A percentile compares a stretch with the other conserved stretches of the same genome.
Conservation (phyloP, 2,329 filamentous ascomycete genomes). For the Arthrobotrys megalospora region DNA sequence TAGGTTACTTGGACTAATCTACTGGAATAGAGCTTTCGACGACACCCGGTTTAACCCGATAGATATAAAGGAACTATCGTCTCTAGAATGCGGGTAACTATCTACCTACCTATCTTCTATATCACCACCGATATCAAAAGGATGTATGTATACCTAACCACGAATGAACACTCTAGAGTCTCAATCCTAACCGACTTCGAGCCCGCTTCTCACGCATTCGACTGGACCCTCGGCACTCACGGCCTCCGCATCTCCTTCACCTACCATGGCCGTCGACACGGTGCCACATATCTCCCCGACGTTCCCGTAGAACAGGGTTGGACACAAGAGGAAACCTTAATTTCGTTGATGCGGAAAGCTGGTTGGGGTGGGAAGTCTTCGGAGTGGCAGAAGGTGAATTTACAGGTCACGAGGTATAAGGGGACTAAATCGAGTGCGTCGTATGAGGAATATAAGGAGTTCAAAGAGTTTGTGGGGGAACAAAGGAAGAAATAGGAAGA, state of each 20-base stretch:
- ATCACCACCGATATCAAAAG: not conserved
- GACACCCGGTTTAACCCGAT: slow-evolving; percentile 77
- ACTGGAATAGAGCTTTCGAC: slow-evolving; percentile 70
- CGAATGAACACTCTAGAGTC: slow-evolving; percentile 73
- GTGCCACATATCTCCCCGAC: slow-evolving; percentile 91
- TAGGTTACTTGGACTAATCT: not conserved
- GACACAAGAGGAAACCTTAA: slow-evolving; percentile 91
- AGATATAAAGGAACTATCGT: slow-evolving; percentile 72
- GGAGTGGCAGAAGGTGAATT: slow-evolving; percentile 83
- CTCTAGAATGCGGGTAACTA: slow-evolving; percentile 68
- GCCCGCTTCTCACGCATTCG: slow-evolving; percentile 78
- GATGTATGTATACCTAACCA: slow-evolving; percentile 66
- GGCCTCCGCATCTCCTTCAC: slow-evolving; percentile 88
- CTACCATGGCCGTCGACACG: slow-evolving; percentile 80
- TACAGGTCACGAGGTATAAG: slow-evolving; percentile 87
- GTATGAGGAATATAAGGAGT: slow-evolving; percentile 83
- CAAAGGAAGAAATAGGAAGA: slow-evolving; percentile 31
- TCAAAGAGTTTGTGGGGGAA: slow-evolving; percentile 79
- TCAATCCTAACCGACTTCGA: slow-evolving; percentile 91
- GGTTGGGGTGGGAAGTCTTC: slow-evolving; percentile 81
- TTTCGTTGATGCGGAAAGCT: slow-evolving; percentile 93
- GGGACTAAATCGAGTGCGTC: slow-evolving; percentile 81
- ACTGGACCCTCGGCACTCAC: slow-evolving; percentile 89
- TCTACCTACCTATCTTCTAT: not conserved
- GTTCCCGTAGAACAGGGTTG: slow-evolving; percentile 94